Evolutionary conservation across 441 rosid species (phyloP).

Genomic region (Melastoma candidum): DNA sequence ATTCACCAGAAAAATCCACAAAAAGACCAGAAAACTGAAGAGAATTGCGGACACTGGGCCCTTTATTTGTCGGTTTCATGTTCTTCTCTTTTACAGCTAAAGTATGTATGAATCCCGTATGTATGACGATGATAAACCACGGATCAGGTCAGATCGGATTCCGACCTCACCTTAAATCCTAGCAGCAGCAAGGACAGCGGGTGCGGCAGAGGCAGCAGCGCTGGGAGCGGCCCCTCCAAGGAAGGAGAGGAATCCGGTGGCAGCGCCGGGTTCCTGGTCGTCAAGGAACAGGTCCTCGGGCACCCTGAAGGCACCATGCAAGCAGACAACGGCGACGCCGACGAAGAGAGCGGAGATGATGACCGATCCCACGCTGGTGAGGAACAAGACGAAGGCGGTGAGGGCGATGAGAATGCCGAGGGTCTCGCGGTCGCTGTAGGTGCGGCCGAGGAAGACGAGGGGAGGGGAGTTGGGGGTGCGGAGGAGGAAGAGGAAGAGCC

Average conservation of each 20-base stretch:
- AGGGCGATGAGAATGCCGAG: slow-evolving; percentile 16
- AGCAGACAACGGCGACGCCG: slow-evolving; percentile 18
- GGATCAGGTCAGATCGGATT: not conserved
- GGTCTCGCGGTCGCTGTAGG: slow-evolving; percentile 23
- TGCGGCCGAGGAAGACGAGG: slow-evolving; percentile 19
- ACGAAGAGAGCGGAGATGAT: slow-evolving; percentile 21
- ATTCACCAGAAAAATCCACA: no score
- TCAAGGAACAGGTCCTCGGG: slow-evolving; percentile 24
- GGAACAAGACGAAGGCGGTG: slow-evolving; percentile 18
- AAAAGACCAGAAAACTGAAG: no score
- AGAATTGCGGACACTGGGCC: no score
- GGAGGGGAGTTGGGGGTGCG: slow-evolving; percentile 18
- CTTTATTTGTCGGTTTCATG: no score
- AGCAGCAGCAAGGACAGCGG: slow-evolving; percentile 12
- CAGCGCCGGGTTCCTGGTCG: slow-evolving; percentile 15
- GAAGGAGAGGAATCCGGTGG: slow-evolving; percentile 25
- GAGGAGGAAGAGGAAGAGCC: slow-evolving; percentile 26
- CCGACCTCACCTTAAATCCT: slow-evolving; percentile 6
- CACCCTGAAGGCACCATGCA: slow-evolving; percentile 19
- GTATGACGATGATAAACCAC: no score
- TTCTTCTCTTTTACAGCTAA: no score
- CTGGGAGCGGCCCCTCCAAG: slow-evolving; percentile 19
- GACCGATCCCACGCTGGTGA: slow-evolving; percentile 26
- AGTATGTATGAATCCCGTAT: no score
- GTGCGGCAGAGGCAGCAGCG: slow-evolving; percentile 17